Conservation (phyloP, 2,329 filamentous ascomycete genomes). For the Penicillium sp. region DNA sequence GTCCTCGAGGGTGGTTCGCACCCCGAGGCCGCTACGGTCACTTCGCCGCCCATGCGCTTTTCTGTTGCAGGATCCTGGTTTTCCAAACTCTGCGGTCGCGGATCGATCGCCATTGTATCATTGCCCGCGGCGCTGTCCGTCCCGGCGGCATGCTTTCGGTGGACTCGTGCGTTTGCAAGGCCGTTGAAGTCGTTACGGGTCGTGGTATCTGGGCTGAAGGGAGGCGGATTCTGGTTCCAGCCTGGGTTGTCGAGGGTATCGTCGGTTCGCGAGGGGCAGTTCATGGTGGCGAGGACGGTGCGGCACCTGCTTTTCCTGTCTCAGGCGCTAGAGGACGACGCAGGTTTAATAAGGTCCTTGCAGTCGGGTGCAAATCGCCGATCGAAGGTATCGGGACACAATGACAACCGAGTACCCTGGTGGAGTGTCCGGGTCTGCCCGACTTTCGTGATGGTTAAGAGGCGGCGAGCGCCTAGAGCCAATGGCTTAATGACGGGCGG, state of each 20-base stretch:
- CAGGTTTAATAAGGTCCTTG: constrained; percentile 5
- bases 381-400: background rate
- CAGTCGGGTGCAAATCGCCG: constrained; percentile 8
- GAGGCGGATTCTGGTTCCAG: constrained; percentile 64
- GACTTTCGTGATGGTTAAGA: constrained; percentile 12
- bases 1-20: constrained; percentile 31
- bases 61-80: constrained; percentile 24
- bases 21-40: constrained; percentile 32
- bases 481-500: background rate
- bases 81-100: constrained; percentile 24
- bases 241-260: constrained; percentile 53
- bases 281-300: constrained; percentile 50
- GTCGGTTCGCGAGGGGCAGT: constrained; percentile 65
- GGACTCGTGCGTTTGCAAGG: constrained; percentile 59
- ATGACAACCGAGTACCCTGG: constrained; percentile 10
- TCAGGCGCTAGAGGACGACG: background rate
- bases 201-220: constrained; percentile 60
- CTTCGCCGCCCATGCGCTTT: constrained; percentile 29
- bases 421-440: constrained; percentile 27
- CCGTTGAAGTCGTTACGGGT: constrained; percentile 64
- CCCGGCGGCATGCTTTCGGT: constrained; percentile 42
- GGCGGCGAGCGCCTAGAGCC: background rate
- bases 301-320: background rate
- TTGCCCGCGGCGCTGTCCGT: constrained; percentile 23
- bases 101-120: constrained; percentile 25